These are phyloP conservation scores for Wickerhamomyces chambardii DNA, from an alignment of 805 yeast genomes.

Conservation along the genomic window DNA sequence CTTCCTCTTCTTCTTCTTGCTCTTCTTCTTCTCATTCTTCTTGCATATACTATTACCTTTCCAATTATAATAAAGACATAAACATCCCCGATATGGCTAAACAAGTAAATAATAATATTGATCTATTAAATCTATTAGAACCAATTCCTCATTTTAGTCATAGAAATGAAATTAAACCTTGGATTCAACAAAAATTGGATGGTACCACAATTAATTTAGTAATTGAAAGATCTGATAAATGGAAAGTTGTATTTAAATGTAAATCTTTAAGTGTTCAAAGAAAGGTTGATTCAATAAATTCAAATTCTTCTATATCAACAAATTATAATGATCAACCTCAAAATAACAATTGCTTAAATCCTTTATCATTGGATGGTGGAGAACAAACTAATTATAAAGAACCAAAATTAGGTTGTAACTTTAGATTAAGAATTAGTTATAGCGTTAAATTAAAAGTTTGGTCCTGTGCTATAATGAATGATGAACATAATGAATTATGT, in stretches of 20 bases:
- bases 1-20: no score
- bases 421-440: constrained; percentile 19
- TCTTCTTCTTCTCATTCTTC: no score
- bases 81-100: no score
- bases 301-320: no score
- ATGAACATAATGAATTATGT: constrained; percentile 15
- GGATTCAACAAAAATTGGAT: constrained; percentile 14
- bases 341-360: neutral
- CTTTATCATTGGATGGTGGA: neutral
- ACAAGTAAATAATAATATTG: constrained; percentile 13
- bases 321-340: neutral
- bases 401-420: constrained; percentile 10
- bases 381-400: no score
- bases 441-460: constrained; percentile 16
- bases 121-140: constrained; percentile 14
- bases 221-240: constrained; percentile 22
- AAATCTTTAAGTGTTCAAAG: constrained; percentile 3
- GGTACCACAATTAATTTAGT: constrained; percentile 16
- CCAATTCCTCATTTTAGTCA: constrained; percentile 16
- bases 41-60: no score
- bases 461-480: constrained; percentile 15
- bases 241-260: constrained; percentile 23
- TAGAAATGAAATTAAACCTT: constrained; percentile 18
- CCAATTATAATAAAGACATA: no score
- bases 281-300: no score